phyloP scores from a whole-genome alignment of 202 grass and related monocot species.

The Alloteropsis angusta region DNA sequence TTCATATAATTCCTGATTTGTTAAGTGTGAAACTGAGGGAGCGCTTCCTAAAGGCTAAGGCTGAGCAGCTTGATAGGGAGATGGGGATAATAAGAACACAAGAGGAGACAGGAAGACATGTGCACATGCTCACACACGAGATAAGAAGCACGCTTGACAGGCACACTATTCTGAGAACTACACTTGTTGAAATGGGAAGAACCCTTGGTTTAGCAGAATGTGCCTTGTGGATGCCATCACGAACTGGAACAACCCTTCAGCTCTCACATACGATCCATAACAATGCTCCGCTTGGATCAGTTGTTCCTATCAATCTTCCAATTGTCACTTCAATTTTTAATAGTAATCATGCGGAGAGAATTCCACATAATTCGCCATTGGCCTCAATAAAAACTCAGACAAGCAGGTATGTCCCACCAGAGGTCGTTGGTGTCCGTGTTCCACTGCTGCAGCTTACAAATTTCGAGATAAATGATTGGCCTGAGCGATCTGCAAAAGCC shows the following conservation, averaged over 20 bases:
- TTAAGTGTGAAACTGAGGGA: constrained; percentile 67
- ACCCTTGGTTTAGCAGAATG: constrained; percentile 70
- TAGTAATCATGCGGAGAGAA: constrained; percentile 48
- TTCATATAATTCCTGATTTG: constrained; percentile 84
- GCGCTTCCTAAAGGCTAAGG: constrained; percentile 61
- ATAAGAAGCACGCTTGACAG: constrained; percentile 81
- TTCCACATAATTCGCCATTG: constrained; percentile 54
- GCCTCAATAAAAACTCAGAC: constrained; percentile 38
- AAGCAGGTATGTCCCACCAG: constrained; percentile 54
- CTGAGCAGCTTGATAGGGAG: constrained; percentile 71
- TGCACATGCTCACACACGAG: constrained; percentile 84
- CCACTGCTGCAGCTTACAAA: constrained; percentile 77
- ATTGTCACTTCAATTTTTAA: constrained; percentile 59
- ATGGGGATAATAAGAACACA: constrained; percentile 67
- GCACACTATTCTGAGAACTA: constrained; percentile 74
- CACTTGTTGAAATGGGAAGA: constrained; percentile 67
- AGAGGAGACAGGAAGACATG: constrained; percentile 79
- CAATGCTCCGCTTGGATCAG: constrained; percentile 33
- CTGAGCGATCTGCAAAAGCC: constrained; percentile 55
- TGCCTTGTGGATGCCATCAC: constrained; percentile 71
- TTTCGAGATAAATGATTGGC: constrained; percentile 66
- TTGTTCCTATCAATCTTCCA: constrained; percentile 60
- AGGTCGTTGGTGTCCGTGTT: constrained; percentile 68
- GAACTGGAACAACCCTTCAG: constrained; percentile 50
- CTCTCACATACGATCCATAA: constrained; percentile 66